Conservation (phyloP, 108 stramenopile species). For the Nitzschia sp. region DNA sequence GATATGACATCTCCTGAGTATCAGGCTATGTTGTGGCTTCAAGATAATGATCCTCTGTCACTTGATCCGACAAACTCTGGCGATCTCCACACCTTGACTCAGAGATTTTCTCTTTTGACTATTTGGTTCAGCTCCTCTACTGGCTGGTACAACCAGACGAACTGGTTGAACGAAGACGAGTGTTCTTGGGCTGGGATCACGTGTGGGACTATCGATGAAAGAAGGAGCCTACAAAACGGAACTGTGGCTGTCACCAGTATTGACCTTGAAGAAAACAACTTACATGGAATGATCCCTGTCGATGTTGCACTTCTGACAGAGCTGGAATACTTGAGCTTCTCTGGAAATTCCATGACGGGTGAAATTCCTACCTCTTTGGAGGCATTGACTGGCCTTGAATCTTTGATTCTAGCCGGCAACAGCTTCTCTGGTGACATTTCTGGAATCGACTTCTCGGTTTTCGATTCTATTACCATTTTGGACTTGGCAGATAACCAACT, state of each 20-base stretch:
- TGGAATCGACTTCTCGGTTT: conserved; percentile 16
- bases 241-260: conserved; percentile 38
- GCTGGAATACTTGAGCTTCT: conserved; percentile 27
- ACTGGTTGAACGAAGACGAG: conserved; percentile 69
- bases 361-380: conserved; percentile 20
- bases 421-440: conserved; percentile 29
- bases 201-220: conserved; percentile 17
- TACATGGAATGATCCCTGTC: conserved; percentile 27
- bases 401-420: conserved; percentile 47
- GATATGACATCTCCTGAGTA: conserved; percentile 47
- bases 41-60: conserved; percentile 34
- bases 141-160: conserved; percentile 35
- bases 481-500: conserved; percentile 31
- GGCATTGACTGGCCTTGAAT: conserved; percentile 5
- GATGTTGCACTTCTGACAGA: conserved; percentile 10
- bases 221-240: conserved; percentile 31
- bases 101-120: conserved; percentile 63
- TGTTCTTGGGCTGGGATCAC: conserved; percentile 61
- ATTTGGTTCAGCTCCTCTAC: conserved; percentile 54
- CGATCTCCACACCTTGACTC: conserved; percentile 35
- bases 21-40: conserved; percentile 52
- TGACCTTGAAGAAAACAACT: conserved; percentile 25
- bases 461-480: conserved; percentile 21
- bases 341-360: conserved; percentile 34
- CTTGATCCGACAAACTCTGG: conserved; percentile 29